Base-by-base conservation (phyloP, 2,329 filamentous ascomycete genomes). In the Orbilia brochopaga region DNA sequence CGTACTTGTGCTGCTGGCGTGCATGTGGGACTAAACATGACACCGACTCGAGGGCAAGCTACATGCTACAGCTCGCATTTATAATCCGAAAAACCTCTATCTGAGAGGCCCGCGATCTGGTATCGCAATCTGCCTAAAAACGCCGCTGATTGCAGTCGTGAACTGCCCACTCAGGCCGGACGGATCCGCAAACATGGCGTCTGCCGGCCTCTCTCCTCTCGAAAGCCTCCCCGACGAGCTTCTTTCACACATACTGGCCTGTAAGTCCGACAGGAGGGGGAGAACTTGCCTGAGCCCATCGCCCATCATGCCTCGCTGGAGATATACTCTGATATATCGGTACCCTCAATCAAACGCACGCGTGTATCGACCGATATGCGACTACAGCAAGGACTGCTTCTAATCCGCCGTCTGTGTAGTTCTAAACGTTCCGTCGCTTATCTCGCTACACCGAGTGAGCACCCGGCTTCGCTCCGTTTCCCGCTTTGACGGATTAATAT, bases 211-310 rank as follows among this genome's bases (percentile, higher is more conserved):
- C 44, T 72, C 67, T 15, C 55, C 23, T 44, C 19, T 72, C 3
- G 67, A 72, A 30, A 21, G 55, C 23, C 56, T 72, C 8, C 67
- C 67, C 5, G 67, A 72, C n/a, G 67, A 72, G 46, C 60, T 72
- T 48, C 52, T 72, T 30, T 53, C 59, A 1, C 55, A 72, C 23
- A 65, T 72, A 8, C 23, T 65, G 52, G 57, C 54, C 30, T 72
- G 67, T 72, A 61, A 61, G 67, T 72, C 37, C 17, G 11, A 5
- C n/a, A 48, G 44, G 44, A 48, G 13, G 37, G 21, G 17, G 19
- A 21, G 44, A 19, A 8, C 5, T 10, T 19, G 6, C 44, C 21
- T 10, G 15, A 21, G 19, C 8, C 8, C 15, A 15, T 19, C 19
- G 17, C n/a, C 19, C 21, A 23, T 23, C 17, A 11, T 11, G 44